Evolutionary conservation across 1,284 basidiomycete genomes (phyloP).

Genomic region (Boletus subluridellus): DNA sequence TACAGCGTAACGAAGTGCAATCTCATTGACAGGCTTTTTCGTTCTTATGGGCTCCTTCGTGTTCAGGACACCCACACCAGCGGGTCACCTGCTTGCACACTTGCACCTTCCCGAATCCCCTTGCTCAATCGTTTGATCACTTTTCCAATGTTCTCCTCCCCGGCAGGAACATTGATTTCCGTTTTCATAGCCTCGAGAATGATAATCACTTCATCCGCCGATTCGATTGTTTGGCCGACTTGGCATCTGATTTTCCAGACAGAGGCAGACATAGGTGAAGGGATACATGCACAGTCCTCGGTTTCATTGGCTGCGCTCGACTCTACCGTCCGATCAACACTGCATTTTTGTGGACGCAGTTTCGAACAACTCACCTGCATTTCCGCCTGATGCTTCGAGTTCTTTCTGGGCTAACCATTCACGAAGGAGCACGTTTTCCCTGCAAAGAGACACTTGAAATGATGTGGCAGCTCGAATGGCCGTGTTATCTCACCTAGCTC

Average conservation of each 20-base stretch:
- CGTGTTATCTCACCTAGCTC: constrained; percentile 36
- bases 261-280: constrained; percentile 49
- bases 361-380: constrained; percentile 6
- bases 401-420: constrained; percentile 28
- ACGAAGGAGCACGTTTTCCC: constrained; percentile 22
- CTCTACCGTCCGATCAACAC: neutral
- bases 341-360: neutral
- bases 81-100: constrained; percentile 45
- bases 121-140: constrained; percentile 41
- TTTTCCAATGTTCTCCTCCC: constrained; percentile 46
- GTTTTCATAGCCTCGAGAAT: constrained; percentile 76
- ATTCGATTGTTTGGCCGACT: constrained; percentile 44
- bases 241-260: constrained; percentile 56
- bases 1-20: too few species aligned
- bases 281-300: constrained; percentile 18
- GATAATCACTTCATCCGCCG: constrained; percentile 48
- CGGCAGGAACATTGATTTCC: constrained; percentile 51
- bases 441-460: neutral
- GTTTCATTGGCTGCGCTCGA: constrained; percentile 20
- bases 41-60: neutral
- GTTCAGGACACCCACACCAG: constrained; percentile 35
- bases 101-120: constrained; percentile 41
- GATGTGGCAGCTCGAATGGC: neutral
- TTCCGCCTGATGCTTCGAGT: neutral
- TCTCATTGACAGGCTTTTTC: too few species aligned